phyloP scores from a whole-genome alignment of 2,329 filamentous ascomycete genomes.

The Oidium heveae region DNA sequence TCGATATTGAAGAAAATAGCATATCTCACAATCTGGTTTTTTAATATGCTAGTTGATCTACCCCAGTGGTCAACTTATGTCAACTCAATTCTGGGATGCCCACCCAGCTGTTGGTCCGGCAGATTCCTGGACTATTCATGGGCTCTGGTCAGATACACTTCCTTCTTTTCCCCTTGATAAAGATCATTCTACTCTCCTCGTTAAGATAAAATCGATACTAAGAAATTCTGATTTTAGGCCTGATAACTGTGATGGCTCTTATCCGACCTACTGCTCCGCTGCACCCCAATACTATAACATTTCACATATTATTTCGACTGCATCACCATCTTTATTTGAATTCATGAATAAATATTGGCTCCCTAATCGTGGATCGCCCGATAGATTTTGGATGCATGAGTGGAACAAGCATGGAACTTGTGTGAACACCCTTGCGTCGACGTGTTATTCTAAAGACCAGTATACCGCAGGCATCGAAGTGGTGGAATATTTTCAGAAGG shows the following conservation, averaged over 20 bases:
- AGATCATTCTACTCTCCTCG: not conserved
- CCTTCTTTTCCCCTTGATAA: not conserved
- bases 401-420: constrained; percentile 53
- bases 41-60: constrained; percentile 26
- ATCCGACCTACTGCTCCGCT: constrained; percentile 38
- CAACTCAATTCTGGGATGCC: constrained; percentile 59
- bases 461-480: constrained; percentile 5
- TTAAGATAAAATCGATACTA: not conserved
- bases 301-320: constrained; percentile 29
- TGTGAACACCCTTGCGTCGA: constrained; percentile 39
- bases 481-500: constrained; percentile 4
- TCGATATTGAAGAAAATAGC: not conserved
- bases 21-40: not conserved
- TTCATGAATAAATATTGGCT: constrained; percentile 42
- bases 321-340: constrained; percentile 23
- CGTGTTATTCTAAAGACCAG: constrained; percentile 28
- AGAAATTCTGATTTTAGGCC: constrained; percentile 13
- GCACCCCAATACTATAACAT: constrained; percentile 39
- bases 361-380: constrained; percentile 35
- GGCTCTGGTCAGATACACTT: constrained; percentile 22
- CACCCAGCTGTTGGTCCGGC: constrained; percentile 32
- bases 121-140: constrained; percentile 52
- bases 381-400: constrained; percentile 48
- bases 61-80: constrained; percentile 43
- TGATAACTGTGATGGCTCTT: constrained; percentile 44